Conservation (phyloP, 768 basidiomycete species). For the Exsudoporus frostii region DNA sequence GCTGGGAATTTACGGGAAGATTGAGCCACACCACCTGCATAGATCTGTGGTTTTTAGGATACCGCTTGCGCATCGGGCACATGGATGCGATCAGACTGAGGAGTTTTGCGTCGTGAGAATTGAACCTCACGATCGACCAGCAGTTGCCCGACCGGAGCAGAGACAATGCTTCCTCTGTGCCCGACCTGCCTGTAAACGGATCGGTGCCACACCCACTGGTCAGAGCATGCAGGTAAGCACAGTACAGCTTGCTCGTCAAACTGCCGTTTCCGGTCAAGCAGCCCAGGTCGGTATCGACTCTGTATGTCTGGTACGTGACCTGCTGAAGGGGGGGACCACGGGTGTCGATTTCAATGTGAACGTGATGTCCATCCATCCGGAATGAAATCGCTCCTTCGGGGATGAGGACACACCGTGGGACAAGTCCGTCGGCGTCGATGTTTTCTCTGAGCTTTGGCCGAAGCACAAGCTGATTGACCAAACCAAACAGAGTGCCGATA, state of each 20-base stretch:
- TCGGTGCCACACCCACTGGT: constrained; percentile 39
- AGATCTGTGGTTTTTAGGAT: constrained; percentile 34
- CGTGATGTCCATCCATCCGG: constrained; percentile 5
- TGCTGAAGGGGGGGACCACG: background rate
- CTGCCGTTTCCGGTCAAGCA: constrained; percentile 24
- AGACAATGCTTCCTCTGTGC: too few species aligned
- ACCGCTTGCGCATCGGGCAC: constrained; percentile 18
- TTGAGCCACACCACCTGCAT: constrained; percentile 41
- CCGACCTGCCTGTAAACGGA: too few species aligned
- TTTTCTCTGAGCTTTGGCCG: constrained; percentile 17
- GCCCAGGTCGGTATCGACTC: constrained; percentile 29
- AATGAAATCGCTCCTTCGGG: constrained; percentile 31
- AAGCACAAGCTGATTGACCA: constrained; percentile 39
- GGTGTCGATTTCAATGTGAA: constrained; percentile 4
- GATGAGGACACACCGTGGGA: constrained; percentile 31
- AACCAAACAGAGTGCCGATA: constrained; percentile 41
- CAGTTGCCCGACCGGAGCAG: constrained; percentile 36
- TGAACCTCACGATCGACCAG: constrained; percentile 37
- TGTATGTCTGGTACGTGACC: constrained; percentile 26
- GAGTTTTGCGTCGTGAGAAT: constrained; percentile 25
- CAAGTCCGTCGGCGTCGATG: background rate
- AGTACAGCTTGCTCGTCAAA: constrained; percentile 31
- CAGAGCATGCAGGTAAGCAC: constrained; percentile 43
- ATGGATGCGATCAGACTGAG: constrained; percentile 33
- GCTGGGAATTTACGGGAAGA: constrained; percentile 22